Evolutionary conservation across 805 yeast species (phyloP).

Genomic region (Kodamaea fukazawae): DNA sequence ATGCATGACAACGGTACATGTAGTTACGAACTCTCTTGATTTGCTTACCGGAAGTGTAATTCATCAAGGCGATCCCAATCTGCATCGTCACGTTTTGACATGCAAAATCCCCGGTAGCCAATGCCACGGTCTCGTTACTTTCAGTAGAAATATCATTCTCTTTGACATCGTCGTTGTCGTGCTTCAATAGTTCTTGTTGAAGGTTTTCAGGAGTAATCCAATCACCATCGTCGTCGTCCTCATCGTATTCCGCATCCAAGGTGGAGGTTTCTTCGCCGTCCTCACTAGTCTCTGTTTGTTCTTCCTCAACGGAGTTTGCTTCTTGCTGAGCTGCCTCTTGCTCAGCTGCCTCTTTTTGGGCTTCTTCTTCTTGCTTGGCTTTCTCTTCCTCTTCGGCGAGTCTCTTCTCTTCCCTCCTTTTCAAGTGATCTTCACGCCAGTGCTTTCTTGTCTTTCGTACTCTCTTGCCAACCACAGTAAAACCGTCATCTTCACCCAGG

Average conservation of each 20-base stretch:
- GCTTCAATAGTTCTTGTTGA: slow-evolving; percentile 64
- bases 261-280: slow-evolving; percentile 14
- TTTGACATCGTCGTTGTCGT: slow-evolving; percentile 29
- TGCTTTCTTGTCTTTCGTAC: slow-evolving; percentile 12
- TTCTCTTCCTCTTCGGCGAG: background rate
- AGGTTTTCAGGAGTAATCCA: slow-evolving; percentile 94
- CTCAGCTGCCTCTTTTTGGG: slow-evolving; percentile 6
- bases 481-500: slow-evolving; percentile 20
- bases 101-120: slow-evolving; percentile 96
- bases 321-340: slow-evolving; percentile 11
- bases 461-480: slow-evolving; percentile 18
- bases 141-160: slow-evolving; percentile 24
- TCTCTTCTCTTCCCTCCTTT: slow-evolving; percentile 9
- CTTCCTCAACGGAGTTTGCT: too few species aligned
- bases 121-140: slow-evolving; percentile 58
- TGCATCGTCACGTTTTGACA: slow-evolving; percentile 94
- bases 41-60: slow-evolving; percentile 76
- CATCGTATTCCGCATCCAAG: slow-evolving; percentile 54
- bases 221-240: slow-evolving; percentile 77
- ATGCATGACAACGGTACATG: slow-evolving; percentile 97
- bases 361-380: background rate
- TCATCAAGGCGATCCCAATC: slow-evolving; percentile 83
- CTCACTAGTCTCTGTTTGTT: slow-evolving; percentile 5
- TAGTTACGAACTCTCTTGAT: slow-evolving; percentile 84
- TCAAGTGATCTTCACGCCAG: slow-evolving; percentile 11